Evolutionary conservation across 1,139 yeast species (phyloP).

Genomic region (Diutina sp.): DNA sequence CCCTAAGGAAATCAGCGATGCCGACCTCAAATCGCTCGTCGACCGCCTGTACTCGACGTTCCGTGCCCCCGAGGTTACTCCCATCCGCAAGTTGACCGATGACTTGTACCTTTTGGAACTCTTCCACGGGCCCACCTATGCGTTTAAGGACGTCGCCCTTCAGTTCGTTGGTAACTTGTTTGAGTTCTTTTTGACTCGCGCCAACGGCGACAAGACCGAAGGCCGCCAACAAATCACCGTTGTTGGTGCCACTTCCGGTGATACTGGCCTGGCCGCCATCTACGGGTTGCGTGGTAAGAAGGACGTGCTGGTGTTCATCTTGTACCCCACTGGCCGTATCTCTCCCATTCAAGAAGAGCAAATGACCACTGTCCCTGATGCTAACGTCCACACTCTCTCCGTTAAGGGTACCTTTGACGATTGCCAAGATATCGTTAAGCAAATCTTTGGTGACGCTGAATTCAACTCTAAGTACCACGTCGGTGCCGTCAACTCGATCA

Average conservation of each 20-base stretch:
- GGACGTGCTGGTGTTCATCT: slow-evolving; percentile 89
- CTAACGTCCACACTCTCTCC: slow-evolving; percentile 86
- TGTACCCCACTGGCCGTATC: slow-evolving; percentile 94
- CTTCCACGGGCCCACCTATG: slow-evolving; percentile 98
- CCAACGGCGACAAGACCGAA: slow-evolving; percentile 44
- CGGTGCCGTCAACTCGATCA: slow-evolving; percentile 96
- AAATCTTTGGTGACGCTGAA: slow-evolving; percentile 77
- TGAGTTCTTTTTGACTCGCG: slow-evolving; percentile 80
- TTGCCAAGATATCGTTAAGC: slow-evolving; percentile 93
- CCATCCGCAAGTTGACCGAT: slow-evolving; percentile 48
- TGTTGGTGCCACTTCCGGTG: slow-evolving; percentile 98
- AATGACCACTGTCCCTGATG: slow-evolving; percentile 95
- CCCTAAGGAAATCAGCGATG: slow-evolving; percentile 54
- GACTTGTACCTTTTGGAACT: slow-evolving; percentile 70
- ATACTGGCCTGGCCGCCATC: slow-evolving; percentile 97
- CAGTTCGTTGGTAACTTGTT: slow-evolving; percentile 95
- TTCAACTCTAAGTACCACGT: slow-evolving; percentile 85
- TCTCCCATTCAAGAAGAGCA: slow-evolving; percentile 97
- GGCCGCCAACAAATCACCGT: slow-evolving; percentile 78
- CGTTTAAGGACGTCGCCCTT: slow-evolving; percentile 95
- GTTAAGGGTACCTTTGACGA: slow-evolving; percentile 96
- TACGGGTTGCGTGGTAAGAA: slow-evolving; percentile 94
- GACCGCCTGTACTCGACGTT: slow-evolving; percentile 76
- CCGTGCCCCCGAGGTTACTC: slow-evolving; percentile 78
- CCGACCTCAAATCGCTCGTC: slow-evolving; percentile 52